Evolutionary conservation across 2,329 filamentous ascomycete species (phyloP).

Genomic region (Botrytis paeoniae): DNA sequence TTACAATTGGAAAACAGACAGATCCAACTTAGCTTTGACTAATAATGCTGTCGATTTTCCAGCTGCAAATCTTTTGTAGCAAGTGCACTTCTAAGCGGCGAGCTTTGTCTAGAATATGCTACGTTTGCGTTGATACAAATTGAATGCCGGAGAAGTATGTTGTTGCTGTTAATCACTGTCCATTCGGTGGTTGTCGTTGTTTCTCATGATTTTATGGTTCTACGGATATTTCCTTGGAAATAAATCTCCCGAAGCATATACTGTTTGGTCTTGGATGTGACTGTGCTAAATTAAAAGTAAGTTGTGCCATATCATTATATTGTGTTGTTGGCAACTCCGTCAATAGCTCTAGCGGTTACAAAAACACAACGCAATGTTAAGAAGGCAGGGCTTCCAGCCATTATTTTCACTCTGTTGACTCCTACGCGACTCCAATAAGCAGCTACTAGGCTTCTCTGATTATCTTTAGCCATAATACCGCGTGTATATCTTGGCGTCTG

Average conservation of each 20-base stretch:
- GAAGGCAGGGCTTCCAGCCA: background rate
- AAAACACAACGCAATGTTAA: accelerated
- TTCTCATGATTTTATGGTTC: background rate
- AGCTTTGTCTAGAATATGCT: background rate
- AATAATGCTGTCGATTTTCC: background rate
- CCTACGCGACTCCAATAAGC: too few relatives aligned
- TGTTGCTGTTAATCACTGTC: background rate
- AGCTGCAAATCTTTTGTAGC: background rate
- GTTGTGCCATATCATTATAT: background rate
- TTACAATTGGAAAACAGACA: background rate
- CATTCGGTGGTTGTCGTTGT: background rate
- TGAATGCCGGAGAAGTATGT: background rate
- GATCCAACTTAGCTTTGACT: background rate
- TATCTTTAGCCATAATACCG: too few relatives aligned
- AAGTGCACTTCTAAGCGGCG: background rate
- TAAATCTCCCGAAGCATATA: background rate
- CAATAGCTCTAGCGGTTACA: too few relatives aligned
- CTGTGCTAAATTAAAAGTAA: background rate
- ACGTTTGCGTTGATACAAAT: background rate
- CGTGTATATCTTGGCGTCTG: too few relatives aligned
- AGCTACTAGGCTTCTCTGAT: too few relatives aligned
- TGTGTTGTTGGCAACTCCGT: background rate
- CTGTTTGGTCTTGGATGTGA: background rate
- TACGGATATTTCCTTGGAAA: background rate
- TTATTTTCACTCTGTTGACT: too few relatives aligned